Evolutionary conservation across 768 basidiomycete species (phyloP), one percentile per base, ranked within the genome.

Genomic region (Daedalea quercina): DNA sequence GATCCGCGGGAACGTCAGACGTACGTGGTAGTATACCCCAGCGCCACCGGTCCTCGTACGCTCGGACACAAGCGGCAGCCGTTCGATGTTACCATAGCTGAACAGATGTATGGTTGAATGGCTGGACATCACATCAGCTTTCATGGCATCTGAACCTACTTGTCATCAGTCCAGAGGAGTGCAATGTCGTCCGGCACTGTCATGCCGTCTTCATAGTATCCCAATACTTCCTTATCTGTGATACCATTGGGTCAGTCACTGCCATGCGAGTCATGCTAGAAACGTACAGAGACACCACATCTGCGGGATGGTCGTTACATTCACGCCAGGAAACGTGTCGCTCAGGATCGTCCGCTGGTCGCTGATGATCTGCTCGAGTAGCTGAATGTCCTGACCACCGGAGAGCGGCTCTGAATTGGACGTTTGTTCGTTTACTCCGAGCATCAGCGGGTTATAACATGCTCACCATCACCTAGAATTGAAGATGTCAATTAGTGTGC

Each of bases 161-260:
- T 87, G 62, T 87, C 87, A 56, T 89, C 87, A 1, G 84, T 70
- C 85, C 84, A 85, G 23, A 85, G 69, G 1, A 85, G 67, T 3
- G 76, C 81, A n/a, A 85, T 69, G 62, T 85, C 82, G 47, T 85
- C 83, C 0, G 79, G 78, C 1, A 80, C 82, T 3, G 67, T 69
- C 73, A 85, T 70, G 11, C 83, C 82, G 48, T 78, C 71, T 55
- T 82, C 79, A 58, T 82, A 86, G 61, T 82, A 85, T 0, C 77
- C 81, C 60, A 82, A 76, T 7, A 87, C 86, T 59, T 87, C 84
- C 63, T 76, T 75, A 64, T 74, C 75, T 70, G 42, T 28, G 23
- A 8, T 11, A 15, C 13, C 20, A 19, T 50, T 4, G 49, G 43
- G 22, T 11, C 28, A 56, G 35, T 25, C 1, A 9, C 20, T 28